A percentile compares a stretch with the other conserved stretches of the same genome.
phyloP scores from a whole-genome alignment of 2,329 filamentous ascomycete genomes.

The Ceratocystis papillata region DNA sequence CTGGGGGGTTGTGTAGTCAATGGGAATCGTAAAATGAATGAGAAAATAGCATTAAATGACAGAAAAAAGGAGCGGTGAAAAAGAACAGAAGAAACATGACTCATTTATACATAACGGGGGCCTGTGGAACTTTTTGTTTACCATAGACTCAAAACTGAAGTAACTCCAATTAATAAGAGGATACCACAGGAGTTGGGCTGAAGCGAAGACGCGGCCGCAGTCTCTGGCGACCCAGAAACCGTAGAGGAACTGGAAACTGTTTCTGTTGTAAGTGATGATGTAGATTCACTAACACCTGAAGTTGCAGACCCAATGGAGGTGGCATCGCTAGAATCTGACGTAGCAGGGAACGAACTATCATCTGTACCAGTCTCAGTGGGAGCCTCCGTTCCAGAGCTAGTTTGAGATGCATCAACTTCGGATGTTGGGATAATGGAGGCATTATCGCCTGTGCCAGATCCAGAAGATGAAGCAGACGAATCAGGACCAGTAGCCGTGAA shows the following conservation, averaged over 20 bases:
- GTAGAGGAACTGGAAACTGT: neutral
- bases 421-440: neutral
- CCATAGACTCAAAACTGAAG: slow-evolving; percentile 10
- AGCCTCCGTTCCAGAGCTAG: neutral
- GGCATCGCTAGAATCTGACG: neutral
- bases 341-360: neutral
- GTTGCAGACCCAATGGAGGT: neutral
- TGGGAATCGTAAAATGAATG: neutral
- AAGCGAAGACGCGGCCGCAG: neutral
- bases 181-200: neutral
- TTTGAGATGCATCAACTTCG: neutral
- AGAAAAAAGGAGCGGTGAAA: neutral
- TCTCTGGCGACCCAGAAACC: neutral
- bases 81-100: neutral
- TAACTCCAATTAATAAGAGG: neutral
- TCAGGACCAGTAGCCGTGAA: neutral
- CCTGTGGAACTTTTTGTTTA: neutral
- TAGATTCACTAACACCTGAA: neutral
- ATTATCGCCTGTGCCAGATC: neutral
- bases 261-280: neutral
- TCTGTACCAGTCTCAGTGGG: neutral
- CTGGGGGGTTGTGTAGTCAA: neutral
- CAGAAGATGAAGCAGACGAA: neutral
- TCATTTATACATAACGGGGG: neutral
- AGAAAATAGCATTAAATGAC: neutral